phyloP scores from a whole-genome alignment of 2,329 filamentous ascomycete genomes.

The Trichoderma cornu-damae region DNA sequence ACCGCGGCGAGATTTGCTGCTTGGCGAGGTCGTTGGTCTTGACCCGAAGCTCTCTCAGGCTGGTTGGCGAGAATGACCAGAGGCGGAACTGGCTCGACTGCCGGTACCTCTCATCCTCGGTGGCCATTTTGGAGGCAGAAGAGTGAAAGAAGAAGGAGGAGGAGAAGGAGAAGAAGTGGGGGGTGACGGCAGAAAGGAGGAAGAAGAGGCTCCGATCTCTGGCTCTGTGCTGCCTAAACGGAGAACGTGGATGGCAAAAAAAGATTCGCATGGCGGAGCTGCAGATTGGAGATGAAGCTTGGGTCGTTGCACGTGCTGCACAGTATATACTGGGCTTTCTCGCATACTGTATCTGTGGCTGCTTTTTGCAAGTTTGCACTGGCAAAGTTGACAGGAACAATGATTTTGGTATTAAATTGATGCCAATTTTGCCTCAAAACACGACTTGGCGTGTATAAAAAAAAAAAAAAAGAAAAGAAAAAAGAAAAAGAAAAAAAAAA shows the following conservation, averaged over 20 bases:
- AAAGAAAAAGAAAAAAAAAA: too few species aligned
- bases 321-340: not conserved
- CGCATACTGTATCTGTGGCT: not conserved
- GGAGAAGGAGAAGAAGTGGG: not conserved
- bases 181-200: not conserved
- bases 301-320: constrained; percentile 1
- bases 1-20: constrained; percentile 52
- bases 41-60: constrained; percentile 64
- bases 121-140: constrained; percentile 50
- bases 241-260: not conserved
- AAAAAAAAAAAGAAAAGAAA: too few species aligned
- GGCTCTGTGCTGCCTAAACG: not conserved
- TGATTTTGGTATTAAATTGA: not conserved
- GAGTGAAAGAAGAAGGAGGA: not conserved
- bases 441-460: not conserved
- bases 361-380: not conserved
- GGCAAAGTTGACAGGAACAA: not conserved
- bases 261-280: not conserved
- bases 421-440: not conserved
- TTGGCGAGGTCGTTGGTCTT: constrained; percentile 74
- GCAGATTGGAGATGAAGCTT: not conserved
- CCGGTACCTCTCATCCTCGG: constrained; percentile 87
- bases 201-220: not conserved
- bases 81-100: constrained; percentile 83
- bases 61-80: constrained; percentile 81